These are phyloP conservation scores for Torulaspora pretoriensis DNA, from an alignment of 1,139 yeast genomes.

Conservation along the genomic window DNA sequence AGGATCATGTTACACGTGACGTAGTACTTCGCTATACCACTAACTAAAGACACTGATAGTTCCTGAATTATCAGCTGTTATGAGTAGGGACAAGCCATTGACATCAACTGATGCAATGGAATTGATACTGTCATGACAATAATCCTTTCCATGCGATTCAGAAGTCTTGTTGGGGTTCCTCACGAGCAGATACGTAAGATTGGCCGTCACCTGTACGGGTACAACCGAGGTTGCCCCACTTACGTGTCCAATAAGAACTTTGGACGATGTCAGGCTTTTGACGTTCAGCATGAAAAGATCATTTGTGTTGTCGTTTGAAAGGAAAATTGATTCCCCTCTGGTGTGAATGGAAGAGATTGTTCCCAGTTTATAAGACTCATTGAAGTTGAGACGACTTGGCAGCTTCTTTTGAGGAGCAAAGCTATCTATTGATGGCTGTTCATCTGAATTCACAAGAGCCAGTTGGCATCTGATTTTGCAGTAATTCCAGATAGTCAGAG, in stretches of 20 bases:
- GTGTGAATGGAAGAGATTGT: slow-evolving; percentile 12
- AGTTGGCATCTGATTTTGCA: slow-evolving; percentile 61
- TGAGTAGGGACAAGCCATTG: slow-evolving; percentile 13
- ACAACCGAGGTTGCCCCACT: slow-evolving; percentile 8
- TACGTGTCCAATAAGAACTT: slow-evolving; percentile 13
- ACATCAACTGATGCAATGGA: slow-evolving; percentile 12
- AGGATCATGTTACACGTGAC: neutral
- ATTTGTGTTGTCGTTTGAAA: slow-evolving; percentile 17
- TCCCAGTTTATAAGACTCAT: neutral
- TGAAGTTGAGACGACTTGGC: slow-evolving; percentile 11
- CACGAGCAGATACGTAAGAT: slow-evolving; percentile 14
- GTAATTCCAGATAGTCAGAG: slow-evolving; percentile 73
- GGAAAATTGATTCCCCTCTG: slow-evolving; percentile 16
- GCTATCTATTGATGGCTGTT: slow-evolving; percentile 21
- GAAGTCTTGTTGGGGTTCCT: slow-evolving; percentile 1
- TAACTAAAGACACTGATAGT: slow-evolving; percentile 17
- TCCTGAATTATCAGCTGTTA: slow-evolving; percentile 28
- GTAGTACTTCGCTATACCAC: neutral
- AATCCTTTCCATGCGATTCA: neutral
- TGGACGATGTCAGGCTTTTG: slow-evolving; percentile 14
- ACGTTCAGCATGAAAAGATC: slow-evolving; percentile 21
- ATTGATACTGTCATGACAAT: slow-evolving; percentile 25
- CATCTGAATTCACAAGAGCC: slow-evolving; percentile 42
- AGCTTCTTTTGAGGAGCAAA: slow-evolving; percentile 20
- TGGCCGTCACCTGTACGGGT: slow-evolving; percentile 21